Conservation (phyloP, 2,329 filamentous ascomycete species). For the Colletotrichum destructivum region DNA sequence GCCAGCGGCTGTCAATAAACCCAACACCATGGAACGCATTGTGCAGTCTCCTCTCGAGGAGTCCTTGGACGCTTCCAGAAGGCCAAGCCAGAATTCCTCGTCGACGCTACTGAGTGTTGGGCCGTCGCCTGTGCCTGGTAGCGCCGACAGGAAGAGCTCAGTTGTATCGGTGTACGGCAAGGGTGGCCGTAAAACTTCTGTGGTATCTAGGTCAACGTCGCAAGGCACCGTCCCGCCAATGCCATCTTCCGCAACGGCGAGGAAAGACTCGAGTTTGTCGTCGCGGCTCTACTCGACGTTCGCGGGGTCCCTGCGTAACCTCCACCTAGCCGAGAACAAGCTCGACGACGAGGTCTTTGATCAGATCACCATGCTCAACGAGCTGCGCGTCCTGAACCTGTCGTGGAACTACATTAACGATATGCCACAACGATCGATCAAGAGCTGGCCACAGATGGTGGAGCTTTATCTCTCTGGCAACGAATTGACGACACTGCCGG, state of each 20-base stretch:
- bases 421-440: slow-evolving; percentile 89
- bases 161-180: slow-evolving; percentile 85
- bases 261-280: slow-evolving; percentile 93
- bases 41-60: slow-evolving; percentile 83
- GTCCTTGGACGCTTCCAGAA: slow-evolving; percentile 73
- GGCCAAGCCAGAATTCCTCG: slow-evolving; percentile 85
- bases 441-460: slow-evolving; percentile 89
- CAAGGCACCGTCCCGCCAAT: slow-evolving; percentile 64
- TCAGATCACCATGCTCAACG: slow-evolving; percentile 84
- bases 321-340: slow-evolving; percentile 94
- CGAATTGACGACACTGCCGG: slow-evolving; percentile 89
- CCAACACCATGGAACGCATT: slow-evolving; percentile 55
- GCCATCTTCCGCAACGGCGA: slow-evolving; percentile 66
- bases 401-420: slow-evolving; percentile 97
- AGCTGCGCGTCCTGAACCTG: slow-evolving; percentile 90
- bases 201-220: slow-evolving; percentile 76
- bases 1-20: slow-evolving; percentile 58
- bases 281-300: slow-evolving; percentile 88
- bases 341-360: slow-evolving; percentile 97
- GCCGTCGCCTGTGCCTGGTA: slow-evolving; percentile 76
- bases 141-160: slow-evolving; percentile 82
- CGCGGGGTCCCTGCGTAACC: slow-evolving; percentile 84
- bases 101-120: slow-evolving; percentile 82
- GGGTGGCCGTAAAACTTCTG: slow-evolving; percentile 87
- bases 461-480: slow-evolving; percentile 97